Conservation (phyloP, 495 filamentous ascomycete species). For the Aspergillus incahuasiensis region DNA sequence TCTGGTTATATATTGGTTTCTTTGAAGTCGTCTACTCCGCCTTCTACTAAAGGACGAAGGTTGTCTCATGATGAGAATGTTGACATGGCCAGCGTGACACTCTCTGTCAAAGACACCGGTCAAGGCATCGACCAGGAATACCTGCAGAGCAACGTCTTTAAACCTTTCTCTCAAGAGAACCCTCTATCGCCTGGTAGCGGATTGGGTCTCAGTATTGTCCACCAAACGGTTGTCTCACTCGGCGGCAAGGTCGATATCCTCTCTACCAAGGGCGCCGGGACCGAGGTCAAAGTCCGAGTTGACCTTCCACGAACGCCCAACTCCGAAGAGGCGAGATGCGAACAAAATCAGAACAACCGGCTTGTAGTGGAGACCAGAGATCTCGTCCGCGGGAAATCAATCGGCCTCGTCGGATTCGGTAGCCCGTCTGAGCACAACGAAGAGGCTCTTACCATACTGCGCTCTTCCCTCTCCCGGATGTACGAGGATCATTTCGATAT, state of each 20-base stretch:
- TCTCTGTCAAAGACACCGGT: constrained; percentile 31
- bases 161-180: constrained; percentile 48
- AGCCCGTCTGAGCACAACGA: neutral
- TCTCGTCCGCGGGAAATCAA: neutral
- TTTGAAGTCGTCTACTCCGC: constrained; percentile 12
- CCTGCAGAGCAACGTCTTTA: constrained; percentile 36
- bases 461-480: constrained; percentile 2
- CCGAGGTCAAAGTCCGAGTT: constrained; percentile 3
- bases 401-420: constrained; percentile 6
- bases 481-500: constrained; percentile 9
- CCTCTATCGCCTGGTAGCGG: constrained; percentile 41
- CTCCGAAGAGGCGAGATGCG: neutral
- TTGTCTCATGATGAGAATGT: neutral
- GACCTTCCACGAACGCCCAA: constrained; percentile 4
- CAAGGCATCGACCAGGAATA: constrained; percentile 34
- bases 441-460: neutral
- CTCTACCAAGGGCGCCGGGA: constrained; percentile 23
- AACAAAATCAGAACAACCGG: neutral
- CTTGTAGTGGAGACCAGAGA: neutral
- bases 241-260: constrained; percentile 38
- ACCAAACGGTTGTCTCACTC: constrained; percentile 35
- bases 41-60: neutral
- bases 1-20: constrained; percentile 35
- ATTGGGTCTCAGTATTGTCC: constrained; percentile 41
- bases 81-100: constrained; percentile 4